Evolutionary conservation across 352 stramenopile genomes (phyloP), one percentile per base, ranked within the genome.

Genomic region (Phytophthora parvispora): DNA sequence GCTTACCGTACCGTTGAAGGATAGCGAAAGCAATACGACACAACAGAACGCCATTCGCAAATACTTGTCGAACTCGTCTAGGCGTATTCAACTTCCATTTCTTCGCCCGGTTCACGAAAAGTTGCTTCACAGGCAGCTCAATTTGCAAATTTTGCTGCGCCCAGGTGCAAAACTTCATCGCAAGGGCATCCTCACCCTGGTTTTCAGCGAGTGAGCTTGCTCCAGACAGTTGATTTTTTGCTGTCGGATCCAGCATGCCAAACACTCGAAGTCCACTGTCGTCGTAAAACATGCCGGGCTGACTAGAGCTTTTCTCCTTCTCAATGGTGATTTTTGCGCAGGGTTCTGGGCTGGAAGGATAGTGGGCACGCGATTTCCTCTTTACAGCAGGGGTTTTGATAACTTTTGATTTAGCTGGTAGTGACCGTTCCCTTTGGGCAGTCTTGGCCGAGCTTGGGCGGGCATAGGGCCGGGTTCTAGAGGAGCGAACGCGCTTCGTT

Each of bases 21-120:
- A 84, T 27, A 5, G 48, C 67, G 42, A 55, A 57, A 49, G 74
- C 74, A 18, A 89, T 72, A 32, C 67, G 72, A 29, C 64, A 76
- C n/a, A 89, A 43, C 20, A 84, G 22, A n/a, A 81, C 63, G 0
- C 81, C 81, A 12, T 74, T 66, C 4, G 60, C 28, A 42, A 89
- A 85, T 9, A 49, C 12, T 61, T 57, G 50, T 42, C n/a, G 47
- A 36, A 65, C 27, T 45, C 65, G 64, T 34, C 27, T 38, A 29
- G 43, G 57, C 1, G 50, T 22, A 47, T 40, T 31, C 31, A 65
- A 27, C 34, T 50, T 63, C 68, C 38, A 67, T 10, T 54, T 25
- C 2, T 53, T 51, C 4, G 16, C 36, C 13, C 34, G 43, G 3
- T 64, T 51, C 1, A 28, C n/a, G 38, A 75, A 75, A 52, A 75